phyloP scores from a whole-genome alignment of 1,284 basidiomycete genomes.

The Fomes fomentarius region DNA sequence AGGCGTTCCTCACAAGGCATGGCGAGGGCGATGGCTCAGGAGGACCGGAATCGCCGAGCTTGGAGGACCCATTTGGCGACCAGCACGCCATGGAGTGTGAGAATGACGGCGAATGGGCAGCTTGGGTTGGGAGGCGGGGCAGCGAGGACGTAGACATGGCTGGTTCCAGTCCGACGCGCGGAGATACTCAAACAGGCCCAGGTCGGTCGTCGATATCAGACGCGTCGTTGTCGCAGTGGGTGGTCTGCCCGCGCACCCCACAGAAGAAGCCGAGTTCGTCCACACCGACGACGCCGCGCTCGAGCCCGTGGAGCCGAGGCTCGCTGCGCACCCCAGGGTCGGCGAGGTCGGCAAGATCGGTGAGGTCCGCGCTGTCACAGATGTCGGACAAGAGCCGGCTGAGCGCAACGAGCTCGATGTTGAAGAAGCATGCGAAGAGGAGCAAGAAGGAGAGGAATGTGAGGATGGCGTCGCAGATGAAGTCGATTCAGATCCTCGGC shows the following conservation, averaged over 20 bases:
- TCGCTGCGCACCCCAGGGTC: conserved; percentile 7
- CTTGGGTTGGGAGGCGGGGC: no score
- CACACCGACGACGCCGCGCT: background rate
- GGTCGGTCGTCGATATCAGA: no score
- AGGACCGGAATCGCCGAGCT: background rate
- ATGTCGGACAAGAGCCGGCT: background rate
- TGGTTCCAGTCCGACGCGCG: no score
- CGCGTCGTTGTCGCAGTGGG: background rate
- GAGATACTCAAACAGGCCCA: no score
- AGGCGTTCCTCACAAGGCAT: background rate
- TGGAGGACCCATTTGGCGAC: background rate
- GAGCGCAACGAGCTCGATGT: conserved; percentile 5
- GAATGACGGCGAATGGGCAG: background rate
- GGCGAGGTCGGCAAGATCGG: conserved; percentile 6
- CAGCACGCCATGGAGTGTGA: conserved; percentile 1
- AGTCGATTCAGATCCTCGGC: conserved; percentile 11
- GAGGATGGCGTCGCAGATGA: conserved; percentile 7
- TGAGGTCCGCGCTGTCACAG: conserved; percentile 3
- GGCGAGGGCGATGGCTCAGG: background rate
- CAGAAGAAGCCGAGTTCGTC: background rate
- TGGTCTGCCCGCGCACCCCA: background rate
- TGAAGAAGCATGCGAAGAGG: background rate
- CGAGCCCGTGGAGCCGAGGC: conserved; percentile 5
- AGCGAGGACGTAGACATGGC: no score
- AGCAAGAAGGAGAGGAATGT: background rate